These are phyloP conservation scores for Calonectria pteridis DNA, from an alignment of 2,329 filamentous ascomycete species.

Conservation along the genomic window DNA sequence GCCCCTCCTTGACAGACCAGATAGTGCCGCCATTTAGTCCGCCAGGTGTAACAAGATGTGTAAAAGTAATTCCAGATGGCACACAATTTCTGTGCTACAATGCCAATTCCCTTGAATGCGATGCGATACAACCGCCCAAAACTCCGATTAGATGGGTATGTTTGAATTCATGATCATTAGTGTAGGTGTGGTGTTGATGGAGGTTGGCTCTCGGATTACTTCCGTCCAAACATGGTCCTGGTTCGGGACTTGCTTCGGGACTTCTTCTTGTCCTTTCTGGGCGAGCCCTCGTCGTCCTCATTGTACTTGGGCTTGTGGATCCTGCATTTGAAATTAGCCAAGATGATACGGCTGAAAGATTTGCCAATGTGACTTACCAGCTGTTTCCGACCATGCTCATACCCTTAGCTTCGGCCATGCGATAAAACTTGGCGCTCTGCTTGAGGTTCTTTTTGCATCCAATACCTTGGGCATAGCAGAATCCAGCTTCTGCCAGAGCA, in stretches of 20 bases:
- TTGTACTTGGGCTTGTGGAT: constrained; percentile 97
- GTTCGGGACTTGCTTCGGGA: constrained; percentile 81
- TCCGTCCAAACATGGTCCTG: constrained; percentile 76
- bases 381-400: constrained; percentile 99
- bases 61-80: constrained; percentile 27
- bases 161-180: constrained; percentile 49
- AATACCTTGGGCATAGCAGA: constrained; percentile 93
- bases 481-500: constrained; percentile 92
- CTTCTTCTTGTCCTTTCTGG: constrained; percentile 70
- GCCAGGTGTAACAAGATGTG: constrained; percentile 12
- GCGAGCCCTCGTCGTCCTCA: constrained; percentile 66
- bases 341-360: not conserved
- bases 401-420: constrained; percentile 89
- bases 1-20: constrained; percentile 3
- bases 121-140: constrained; percentile 45
- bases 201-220: constrained; percentile 37
- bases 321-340: constrained; percentile 62
- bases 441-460: constrained; percentile 97
- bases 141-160: constrained; percentile 50
- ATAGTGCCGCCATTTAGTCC: not conserved
- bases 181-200: constrained; percentile 32
- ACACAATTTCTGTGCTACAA: constrained; percentile 29
- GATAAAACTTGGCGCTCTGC: constrained; percentile 92
- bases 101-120: constrained; percentile 31
- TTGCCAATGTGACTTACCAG: constrained; percentile 75